Evolutionary conservation across 768 basidiomycete genomes (phyloP), one percentile per base, ranked within the genome.

Genomic region (Naganishia kalamii): DNA sequence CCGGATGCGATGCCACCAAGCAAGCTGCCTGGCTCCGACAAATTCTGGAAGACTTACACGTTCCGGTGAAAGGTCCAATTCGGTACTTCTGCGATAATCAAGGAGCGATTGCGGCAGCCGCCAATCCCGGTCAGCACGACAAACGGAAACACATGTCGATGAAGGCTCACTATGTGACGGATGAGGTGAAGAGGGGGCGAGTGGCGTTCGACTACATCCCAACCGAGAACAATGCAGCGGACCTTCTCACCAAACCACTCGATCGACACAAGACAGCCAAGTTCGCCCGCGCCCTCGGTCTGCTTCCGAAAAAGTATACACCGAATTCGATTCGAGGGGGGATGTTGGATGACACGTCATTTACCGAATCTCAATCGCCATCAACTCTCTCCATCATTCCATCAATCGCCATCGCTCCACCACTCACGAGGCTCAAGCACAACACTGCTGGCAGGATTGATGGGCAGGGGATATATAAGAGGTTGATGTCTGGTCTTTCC

Each of bases 121-220:
- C 74, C 5, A 78, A 82, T 43, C 72, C 80, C 0, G 33, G 66
- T 0, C 73, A 72, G 57, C 81, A 83, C 64, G 50, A 66, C 1
- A 68, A 78, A 11, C 72, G 76, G 5, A 82, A 81, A 66, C 82
- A 82, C 69, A 79, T 83, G 62, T 77, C 81, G 27, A 74, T 81
- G 11, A 43, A 70, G 11, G 73, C 78, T 61, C 79, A 83, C 64
- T 80, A 74, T 61, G 78, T 81, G 44, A 72, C 75, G 1, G 76
- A 80, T 30, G 68, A 77, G 33, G 37, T 60, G 10, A 25, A 15
- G 13, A 35, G 23, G 6, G 19, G 19, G 21, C 3, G 3, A 5
- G 25, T 60, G 2, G 12, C 21, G 19, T 25, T 60, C 21, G 2
- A 11, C 15, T 43, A 60, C 35, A 41, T 60, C 12, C 33, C 57